Evolutionary conservation across 176 grass and related monocot genomes (phyloP).

Genomic region (Cenchrus fungigraminus): DNA sequence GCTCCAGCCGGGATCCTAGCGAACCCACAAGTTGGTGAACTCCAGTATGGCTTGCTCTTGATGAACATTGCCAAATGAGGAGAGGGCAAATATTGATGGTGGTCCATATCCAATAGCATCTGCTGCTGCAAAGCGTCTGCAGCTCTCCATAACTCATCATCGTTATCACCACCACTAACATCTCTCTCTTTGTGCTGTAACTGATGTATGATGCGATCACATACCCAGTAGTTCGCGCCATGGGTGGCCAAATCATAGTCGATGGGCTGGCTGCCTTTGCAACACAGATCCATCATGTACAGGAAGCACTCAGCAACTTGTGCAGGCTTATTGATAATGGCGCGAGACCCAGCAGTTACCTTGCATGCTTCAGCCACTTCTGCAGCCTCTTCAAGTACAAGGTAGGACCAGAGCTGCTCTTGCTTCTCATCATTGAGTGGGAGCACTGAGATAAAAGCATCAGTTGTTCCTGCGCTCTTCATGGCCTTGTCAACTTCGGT

Average conservation of each 20-base stretch:
- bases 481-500: background rate
- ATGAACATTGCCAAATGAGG: background rate
- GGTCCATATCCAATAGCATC: background rate
- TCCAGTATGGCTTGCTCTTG: background rate
- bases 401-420: background rate
- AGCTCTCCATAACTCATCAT: background rate
- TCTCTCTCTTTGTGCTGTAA: too few species aligned
- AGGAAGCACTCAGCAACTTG: background rate
- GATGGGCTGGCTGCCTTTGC: accelerated
- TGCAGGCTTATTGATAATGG: background rate
- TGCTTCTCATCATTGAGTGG: too few species aligned
- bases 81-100: background rate
- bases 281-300: background rate
- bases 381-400: background rate
- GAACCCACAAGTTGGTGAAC: background rate
- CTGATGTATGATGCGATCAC: background rate
- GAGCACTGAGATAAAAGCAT: background rate
- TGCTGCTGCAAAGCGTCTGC: background rate
- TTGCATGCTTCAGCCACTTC: background rate
- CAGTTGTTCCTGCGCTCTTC: background rate
- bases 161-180: accelerated
- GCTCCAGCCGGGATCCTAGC: background rate
- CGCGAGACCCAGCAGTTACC: background rate
- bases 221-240: background rate
- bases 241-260: background rate